These are phyloP conservation scores for Polychaeton citri DNA, from an alignment of 2,329 filamentous ascomycete genomes.

Conservation along the genomic window DNA sequence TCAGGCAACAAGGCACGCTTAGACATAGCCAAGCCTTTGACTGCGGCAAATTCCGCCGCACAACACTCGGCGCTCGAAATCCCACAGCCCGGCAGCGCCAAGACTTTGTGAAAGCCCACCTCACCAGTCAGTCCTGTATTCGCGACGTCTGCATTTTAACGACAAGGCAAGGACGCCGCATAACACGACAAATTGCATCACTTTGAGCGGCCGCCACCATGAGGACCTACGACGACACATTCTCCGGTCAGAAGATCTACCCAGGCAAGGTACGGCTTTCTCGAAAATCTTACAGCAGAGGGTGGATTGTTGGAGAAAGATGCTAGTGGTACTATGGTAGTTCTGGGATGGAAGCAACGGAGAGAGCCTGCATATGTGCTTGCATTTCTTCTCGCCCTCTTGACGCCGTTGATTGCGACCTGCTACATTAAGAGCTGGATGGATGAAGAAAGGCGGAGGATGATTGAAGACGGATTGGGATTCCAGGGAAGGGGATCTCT, in stretches of 20 bases:
- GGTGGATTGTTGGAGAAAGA: no score
- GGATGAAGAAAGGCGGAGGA: not conserved
- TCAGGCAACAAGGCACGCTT: not conserved
- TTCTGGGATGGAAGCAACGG: not conserved
- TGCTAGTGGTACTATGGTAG: no score
- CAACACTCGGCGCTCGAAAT: not conserved
- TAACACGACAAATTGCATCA: not conserved
- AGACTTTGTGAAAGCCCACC: not conserved
- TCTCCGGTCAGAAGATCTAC: constrained; percentile 69
- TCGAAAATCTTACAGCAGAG: no score
- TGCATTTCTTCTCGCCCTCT: no score
- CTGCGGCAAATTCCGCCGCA: not conserved
- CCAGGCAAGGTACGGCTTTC: constrained; percentile 54
- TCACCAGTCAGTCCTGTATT: not conserved
- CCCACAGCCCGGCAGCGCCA: not conserved
- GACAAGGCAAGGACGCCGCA: not conserved
- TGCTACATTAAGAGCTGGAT: no score
- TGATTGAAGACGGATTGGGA: not conserved
- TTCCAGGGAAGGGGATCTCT: not conserved
- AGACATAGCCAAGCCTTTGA: not conserved
- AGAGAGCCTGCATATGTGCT: not conserved
- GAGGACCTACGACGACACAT: constrained; percentile 67
- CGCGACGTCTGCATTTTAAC: not conserved
- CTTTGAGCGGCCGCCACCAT: constrained; percentile 39
- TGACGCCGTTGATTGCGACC: no score